Base-by-base conservation (phyloP, 148 eudicot species). In the Camellia granthamiana region DNA sequence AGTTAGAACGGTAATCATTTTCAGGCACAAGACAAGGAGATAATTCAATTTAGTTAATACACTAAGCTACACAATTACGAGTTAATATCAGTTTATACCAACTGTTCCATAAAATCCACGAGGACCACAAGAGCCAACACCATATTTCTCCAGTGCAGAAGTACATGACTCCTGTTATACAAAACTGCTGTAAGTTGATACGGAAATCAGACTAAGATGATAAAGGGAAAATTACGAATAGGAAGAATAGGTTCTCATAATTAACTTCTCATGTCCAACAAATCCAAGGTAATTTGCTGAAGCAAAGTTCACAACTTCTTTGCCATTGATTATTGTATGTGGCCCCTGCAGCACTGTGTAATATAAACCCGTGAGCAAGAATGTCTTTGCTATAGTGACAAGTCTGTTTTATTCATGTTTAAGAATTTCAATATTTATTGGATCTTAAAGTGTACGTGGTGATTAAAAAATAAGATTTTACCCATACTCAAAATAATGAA, bases 61-160 rank as follows among this genome's bases (percentile, higher is more conserved):
- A 71, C 52, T 6, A 0, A n/a, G 9, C 58, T 30, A 44, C 52
- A 43, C 47, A 8, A 4, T 19, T 3, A 9, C 19, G 6, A 59
- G 52, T 41, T 43, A 78, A 69, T 78, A 41, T 38, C 5, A 84
- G 60, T 55, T 54, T 81, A 79, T 86, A 95, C 98, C 97, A 52
- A 95, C 92, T 80, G 98, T 93, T 83, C 97, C 96, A 89, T 95
- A 95, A 81, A 95, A 95, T 62, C 93, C 93, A 84, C 97, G 97
- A 81, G 98, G 97, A 84, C 98, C 98, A 85, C 98, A 95, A 75
- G 97, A 95, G 69, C 98, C 97, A 84, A 92, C 97, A 80, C 97
- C 98, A 82, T 95, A 95, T 87, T 93, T 95, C 86, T 93, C 97
- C 78, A 93, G 77, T 21, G 97, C 84, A 81, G 93, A 82, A 72